Base-by-base conservation (phyloP, 257 asterid genomes). In the Primulina eburnea region DNA sequence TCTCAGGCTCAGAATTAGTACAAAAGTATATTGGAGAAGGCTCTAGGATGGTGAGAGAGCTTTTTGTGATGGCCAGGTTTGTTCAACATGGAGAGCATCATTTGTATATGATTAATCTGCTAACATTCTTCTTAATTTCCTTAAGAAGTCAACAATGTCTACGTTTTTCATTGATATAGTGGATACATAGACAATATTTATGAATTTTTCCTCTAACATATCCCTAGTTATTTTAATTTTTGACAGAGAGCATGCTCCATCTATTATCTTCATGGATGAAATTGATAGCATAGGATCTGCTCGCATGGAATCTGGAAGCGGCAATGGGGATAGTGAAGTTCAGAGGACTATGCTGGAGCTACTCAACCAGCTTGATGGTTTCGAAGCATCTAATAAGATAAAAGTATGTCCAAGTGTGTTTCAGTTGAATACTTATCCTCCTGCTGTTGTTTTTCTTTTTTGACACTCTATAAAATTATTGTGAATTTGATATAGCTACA, bases 11-110 rank as follows among this genome's bases (percentile, higher is more conserved):
- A 16, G 91, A 88, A 76, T 82, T 88, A 62, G 95, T 88, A 74
- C 91, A 88, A 70, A 88, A 88, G 78, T 88, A 88, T 78, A 88
- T 88, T 77, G 95, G 91, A 64, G 91, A 88, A 83, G 95, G 95
- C 68, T 88, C 91, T 70, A 75, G 91, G 67, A 88, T 88, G 95
- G 91, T 88, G 74, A 79, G 95, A 77, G 95, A 88, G 64, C 91
- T 88, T 68, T 88, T 88, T 77, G 95, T 85, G 64, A 88, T 88
- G 91, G 95, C 91, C 79, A 84, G 95, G 95, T 86, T 67, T 29
- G 88, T 60, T 67, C 0, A 4, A 32, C 40, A 9, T 6, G 26
- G 11, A 20, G 12, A 16, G 10, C 24, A 43, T 73, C 11, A 18
- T 50, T 56, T 30, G 2, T 43, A 24, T 2, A 66, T 57, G n/a